Evolutionary conservation across 1,139 yeast genomes (phyloP).

Genomic region (Suhomyces taliae): DNA sequence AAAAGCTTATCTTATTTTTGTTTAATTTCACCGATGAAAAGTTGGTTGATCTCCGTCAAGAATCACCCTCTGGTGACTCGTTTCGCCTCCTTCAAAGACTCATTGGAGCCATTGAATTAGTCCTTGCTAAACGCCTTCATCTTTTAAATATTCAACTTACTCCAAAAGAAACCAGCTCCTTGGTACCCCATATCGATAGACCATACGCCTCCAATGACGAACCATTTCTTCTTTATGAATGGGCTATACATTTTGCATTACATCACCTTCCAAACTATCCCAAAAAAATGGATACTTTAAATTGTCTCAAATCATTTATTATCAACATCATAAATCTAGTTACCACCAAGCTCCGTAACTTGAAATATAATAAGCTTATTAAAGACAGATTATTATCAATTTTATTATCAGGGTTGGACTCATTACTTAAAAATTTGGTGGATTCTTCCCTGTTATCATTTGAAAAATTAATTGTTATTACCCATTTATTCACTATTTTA

Average conservation of each 20-base stretch:
- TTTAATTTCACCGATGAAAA: slow-evolving; percentile 32
- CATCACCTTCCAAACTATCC: slow-evolving; percentile 24
- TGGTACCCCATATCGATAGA: background rate
- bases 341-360: slow-evolving; percentile 29
- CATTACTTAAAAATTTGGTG: slow-evolving; percentile 7
- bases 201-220: background rate
- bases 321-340: slow-evolving; percentile 34
- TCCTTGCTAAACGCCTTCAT: slow-evolving; percentile 29
- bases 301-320: slow-evolving; percentile 31
- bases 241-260: slow-evolving; percentile 32
- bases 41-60: slow-evolving; percentile 13
- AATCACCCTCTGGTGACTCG: background rate
- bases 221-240: slow-evolving; percentile 25
- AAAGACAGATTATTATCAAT: slow-evolving; percentile 4
- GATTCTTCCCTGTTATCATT: slow-evolving; percentile 2
- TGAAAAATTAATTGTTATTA: slow-evolving; percentile 10
- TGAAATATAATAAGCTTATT: slow-evolving; percentile 21
- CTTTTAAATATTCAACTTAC: slow-evolving; percentile 24
- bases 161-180: slow-evolving; percentile 9
- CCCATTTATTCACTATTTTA: slow-evolving; percentile 37
- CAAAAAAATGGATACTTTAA: slow-evolving; percentile 15
- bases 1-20: slow-evolving; percentile 34
- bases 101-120: slow-evolving; percentile 29
- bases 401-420: slow-evolving; percentile 8
- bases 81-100: slow-evolving; percentile 21